Evolutionary conservation across 768 basidiomycete genomes (phyloP).

Genomic region (Leccinum pellstonianum): DNA sequence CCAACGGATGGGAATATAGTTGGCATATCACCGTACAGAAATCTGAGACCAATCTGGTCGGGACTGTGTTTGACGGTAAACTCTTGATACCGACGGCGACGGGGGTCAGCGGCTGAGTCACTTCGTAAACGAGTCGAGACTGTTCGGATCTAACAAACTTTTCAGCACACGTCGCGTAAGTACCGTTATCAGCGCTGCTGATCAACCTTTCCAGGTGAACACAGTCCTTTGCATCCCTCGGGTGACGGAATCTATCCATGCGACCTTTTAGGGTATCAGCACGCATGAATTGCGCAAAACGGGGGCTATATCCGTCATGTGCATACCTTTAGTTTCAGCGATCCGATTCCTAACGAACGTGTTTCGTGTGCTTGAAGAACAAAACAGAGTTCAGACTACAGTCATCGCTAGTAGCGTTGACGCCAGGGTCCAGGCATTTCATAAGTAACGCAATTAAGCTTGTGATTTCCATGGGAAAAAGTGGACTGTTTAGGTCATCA

Average conservation of each 20-base stretch:
- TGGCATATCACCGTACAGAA: neutral
- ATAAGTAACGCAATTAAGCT: neutral
- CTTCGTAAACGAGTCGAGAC: neutral
- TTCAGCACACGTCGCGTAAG: conserved; percentile 1
- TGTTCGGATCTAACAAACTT: conserved; percentile 1
- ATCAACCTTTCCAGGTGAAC: conserved; percentile 3
- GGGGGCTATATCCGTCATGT: conserved; percentile 7
- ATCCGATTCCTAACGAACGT: conserved; percentile 7
- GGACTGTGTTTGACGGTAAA: neutral
- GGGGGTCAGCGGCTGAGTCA: neutral
- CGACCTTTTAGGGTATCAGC: neutral
- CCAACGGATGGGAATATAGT: neutral
- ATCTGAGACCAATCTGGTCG: neutral
- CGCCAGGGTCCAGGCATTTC: neutral
- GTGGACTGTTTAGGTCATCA: neutral
- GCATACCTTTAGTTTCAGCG: neutral
- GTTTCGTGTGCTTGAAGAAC: conserved; percentile 8
- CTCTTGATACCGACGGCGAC: neutral
- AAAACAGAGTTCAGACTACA: neutral
- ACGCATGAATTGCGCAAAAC: neutral
- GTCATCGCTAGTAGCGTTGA: neutral
- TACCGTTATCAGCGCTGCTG: neutral
- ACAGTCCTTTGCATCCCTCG: neutral
- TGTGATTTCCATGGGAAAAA: neutral
- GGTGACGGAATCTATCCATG: conserved; percentile 11